phyloP scores from a whole-genome alignment of 2,329 filamentous ascomycete species.

The Sarocladium oryzae region DNA sequence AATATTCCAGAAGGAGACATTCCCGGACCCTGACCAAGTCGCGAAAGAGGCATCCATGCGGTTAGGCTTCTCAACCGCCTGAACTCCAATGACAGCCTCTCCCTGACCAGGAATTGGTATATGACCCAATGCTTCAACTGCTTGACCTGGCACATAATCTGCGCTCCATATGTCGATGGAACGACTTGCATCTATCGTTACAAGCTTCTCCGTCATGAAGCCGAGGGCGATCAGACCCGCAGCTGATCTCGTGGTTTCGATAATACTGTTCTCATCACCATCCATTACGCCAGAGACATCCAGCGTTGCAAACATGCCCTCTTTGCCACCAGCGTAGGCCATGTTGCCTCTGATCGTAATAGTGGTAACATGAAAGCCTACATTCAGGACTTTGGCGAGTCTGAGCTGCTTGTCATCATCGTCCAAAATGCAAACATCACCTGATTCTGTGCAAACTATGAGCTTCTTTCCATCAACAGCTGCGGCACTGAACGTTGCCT shows the following conservation, averaged over 20 bases:
- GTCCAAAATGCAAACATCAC: conserved; percentile 83
- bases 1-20: conserved; percentile 74
- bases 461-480: conserved; percentile 68
- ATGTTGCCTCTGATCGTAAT: conserved; percentile 53
- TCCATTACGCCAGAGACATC: conserved; percentile 43
- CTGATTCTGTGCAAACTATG: conserved; percentile 79
- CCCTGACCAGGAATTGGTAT: conserved; percentile 57
- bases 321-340: conserved; percentile 63
- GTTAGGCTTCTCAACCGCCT: conserved; percentile 55
- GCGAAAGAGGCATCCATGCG: conserved; percentile 65
- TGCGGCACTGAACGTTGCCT: conserved; percentile 77
- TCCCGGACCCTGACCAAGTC: conserved; percentile 81
- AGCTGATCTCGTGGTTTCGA: conserved; percentile 30
- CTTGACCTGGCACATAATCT: conserved; percentile 35
- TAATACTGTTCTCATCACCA: conserved; percentile 29
- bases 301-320: conserved; percentile 51
- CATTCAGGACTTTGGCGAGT: conserved; percentile 57
- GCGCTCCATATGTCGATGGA: conserved; percentile 63
- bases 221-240: conserved; percentile 59
- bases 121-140: conserved; percentile 31
- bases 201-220: conserved; percentile 58
- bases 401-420: conserved; percentile 67
- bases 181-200: conserved; percentile 69
- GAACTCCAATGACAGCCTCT: conserved; percentile 66
- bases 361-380: conserved; percentile 63